A percentile compares a stretch with the other conserved stretches of the same genome.
Conservation (phyloP, 169 alveolate species). For the Besnoitia besnoiti region DNA sequence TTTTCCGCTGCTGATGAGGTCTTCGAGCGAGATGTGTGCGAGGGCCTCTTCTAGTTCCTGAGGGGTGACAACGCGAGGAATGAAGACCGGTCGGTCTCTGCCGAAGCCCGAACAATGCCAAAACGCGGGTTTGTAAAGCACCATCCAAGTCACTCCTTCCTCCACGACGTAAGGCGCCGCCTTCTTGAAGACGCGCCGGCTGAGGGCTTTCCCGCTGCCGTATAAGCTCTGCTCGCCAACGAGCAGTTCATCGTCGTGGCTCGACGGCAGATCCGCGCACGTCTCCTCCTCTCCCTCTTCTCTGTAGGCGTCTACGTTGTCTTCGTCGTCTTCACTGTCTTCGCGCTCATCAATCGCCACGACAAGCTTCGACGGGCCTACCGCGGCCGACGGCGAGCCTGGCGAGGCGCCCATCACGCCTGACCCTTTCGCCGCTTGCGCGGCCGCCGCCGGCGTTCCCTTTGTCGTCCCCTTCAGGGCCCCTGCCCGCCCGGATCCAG, state of each 20-base stretch:
- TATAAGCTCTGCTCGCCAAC: constrained; percentile 15
- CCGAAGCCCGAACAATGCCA: constrained; percentile 80
- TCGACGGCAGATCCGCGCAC: not conserved
- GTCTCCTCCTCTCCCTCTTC: constrained; percentile 6
- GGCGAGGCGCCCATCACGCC: not conserved
- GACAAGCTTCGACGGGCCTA: not conserved
- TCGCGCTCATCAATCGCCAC: not conserved
- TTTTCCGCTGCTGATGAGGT: constrained; percentile 74
- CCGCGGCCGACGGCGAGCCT: not conserved
- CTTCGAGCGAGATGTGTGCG: constrained; percentile 71
- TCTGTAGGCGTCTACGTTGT: not conserved
- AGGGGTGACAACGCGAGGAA: constrained; percentile 29
- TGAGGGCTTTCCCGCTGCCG: constrained; percentile 56
- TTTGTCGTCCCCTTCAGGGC: not conserved
- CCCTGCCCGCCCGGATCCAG: not conserved
- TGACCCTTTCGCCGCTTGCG: not conserved
- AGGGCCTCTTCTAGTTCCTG: constrained; percentile 73
- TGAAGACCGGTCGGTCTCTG: constrained; percentile 62
- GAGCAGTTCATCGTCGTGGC: not conserved
- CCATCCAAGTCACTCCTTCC: constrained; percentile 78
- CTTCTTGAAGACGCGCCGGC: constrained; percentile 65
- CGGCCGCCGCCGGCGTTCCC: not conserved
- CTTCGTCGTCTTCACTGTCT: constrained; percentile 27
- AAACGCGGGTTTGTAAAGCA: constrained; percentile 77
- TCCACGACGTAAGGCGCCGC: constrained; percentile 76